Base-by-base conservation (phyloP, 2,329 filamentous ascomycete species). In the Sphaerulina vaccinii region DNA sequence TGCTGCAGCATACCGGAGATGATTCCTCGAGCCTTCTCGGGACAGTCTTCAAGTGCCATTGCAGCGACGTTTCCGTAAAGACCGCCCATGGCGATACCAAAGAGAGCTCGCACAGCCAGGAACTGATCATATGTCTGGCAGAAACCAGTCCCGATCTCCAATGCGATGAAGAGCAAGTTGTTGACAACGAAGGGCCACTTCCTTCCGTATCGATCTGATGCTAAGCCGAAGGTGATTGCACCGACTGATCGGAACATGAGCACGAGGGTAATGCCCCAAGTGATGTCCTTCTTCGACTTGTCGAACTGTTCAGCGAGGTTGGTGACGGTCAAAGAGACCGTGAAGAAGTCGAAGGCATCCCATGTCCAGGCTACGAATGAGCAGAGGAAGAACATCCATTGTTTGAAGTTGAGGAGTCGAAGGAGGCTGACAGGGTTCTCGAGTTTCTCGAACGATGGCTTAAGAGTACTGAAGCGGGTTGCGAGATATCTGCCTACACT, bases 51-150 rank as follows among this genome's bases (percentile, higher is more conserved):
- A 11, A 85, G 68, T 0, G 82, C 82, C 2, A 81, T 84, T 0
- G 82, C 81, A 11, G 81, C 80, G 9, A 78, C 79, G 58, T 83
- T 83, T 3, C 81, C 81, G 59, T 83, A 83, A 9, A 84, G 64
- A 42, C 81, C 81, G 16, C 81, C 81, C 82, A 85, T 85, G 5
- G 82, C 82, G 61, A 85, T 79, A 16, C 82, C 82, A 58, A 82
- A 85, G 3, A 85, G 68, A 0, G 82, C 79, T 13, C 82, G 74
- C 40, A 81, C 79, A 2, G 72, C 81, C 27, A 84, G 68, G 59
- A 85, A 85, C 54, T 80, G 74, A 7, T 76, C 65, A 62, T 83
- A 83, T 1, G 78, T 83, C 7, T 76, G 66, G 55, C 75, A 79
- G 62, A 84, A 85, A 18, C 80, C 81, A 0, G 81, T 82, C 1